A percentile compares a stretch with the other conserved stretches of the same genome.
Conservation (phyloP, 2,329 filamentous ascomycete genomes). For the Pseudogymnoascus sp. region DNA sequence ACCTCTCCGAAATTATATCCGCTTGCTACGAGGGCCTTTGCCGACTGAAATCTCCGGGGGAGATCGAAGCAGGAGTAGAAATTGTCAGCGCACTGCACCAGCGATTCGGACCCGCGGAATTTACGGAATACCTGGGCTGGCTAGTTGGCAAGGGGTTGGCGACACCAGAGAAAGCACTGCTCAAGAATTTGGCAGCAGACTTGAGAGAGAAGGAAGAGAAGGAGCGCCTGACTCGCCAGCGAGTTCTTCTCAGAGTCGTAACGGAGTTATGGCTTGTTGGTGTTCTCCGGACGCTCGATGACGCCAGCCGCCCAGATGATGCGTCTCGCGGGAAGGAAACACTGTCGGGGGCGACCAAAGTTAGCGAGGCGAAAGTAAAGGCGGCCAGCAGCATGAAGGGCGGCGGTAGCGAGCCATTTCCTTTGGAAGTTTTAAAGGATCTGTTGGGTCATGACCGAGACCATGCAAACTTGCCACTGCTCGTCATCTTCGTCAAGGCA, state of each 20-base stretch:
- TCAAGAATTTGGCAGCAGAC: conserved; percentile 74
- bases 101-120: conserved; percentile 82
- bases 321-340: conserved; percentile 45
- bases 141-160: conserved; percentile 83
- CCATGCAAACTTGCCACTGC: conserved; percentile 79
- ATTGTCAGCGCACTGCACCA: conserved; percentile 93
- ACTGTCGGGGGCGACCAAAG: conserved; percentile 45
- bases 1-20: conserved; percentile 92
- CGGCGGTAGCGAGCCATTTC: conserved; percentile 79
- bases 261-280: conserved; percentile 95
- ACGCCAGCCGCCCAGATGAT: conserved; percentile 55
- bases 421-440: conserved; percentile 95
- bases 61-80: conserved; percentile 86
- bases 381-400: conserved; percentile 48
- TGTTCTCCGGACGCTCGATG: conserved; percentile 71
- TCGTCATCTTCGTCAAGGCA: conserved; percentile 91
- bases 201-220: conserved; percentile 92
- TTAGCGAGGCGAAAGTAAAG: conserved; percentile 50
- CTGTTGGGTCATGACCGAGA: conserved; percentile 89
- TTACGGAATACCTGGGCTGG: conserved; percentile 89
- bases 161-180: conserved; percentile 73
- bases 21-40: conserved; percentile 92
- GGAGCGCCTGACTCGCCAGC: conserved; percentile 78
- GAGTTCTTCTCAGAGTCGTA: conserved; percentile 77
- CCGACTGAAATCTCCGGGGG: conserved; percentile 83